Conservation (phyloP, 2,329 filamentous ascomycete genomes). For the Eurotiales sp. region DNA sequence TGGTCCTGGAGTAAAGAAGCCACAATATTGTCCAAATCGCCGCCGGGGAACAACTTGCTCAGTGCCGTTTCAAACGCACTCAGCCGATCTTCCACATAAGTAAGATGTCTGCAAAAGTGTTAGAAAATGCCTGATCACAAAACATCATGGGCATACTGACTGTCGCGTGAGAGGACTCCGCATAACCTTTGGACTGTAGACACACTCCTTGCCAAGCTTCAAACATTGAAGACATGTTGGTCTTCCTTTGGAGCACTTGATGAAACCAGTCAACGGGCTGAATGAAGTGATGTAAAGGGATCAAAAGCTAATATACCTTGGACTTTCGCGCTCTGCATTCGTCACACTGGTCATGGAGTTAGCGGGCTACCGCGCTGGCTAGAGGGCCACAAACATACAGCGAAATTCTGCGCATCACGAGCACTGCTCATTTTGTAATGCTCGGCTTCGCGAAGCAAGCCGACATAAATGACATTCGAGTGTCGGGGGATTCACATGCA, state of each 20-base stretch:
- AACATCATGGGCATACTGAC: conserved; percentile 24
- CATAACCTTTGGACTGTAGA: conserved; percentile 40
- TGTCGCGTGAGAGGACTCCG: conserved; percentile 41
- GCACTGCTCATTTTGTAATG: conserved; percentile 34
- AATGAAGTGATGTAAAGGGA: no score
- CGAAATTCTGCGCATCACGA: conserved; percentile 39
- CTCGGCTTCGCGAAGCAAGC: conserved; percentile 9
- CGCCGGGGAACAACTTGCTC: conserved; percentile 36
- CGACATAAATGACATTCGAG: conserved; percentile 1
- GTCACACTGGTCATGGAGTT: conserved; percentile 29
- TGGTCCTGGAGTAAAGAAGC: conserved; percentile 36
- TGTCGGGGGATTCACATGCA: background rate
- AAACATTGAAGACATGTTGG: conserved; percentile 37
- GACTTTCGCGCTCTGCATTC: conserved; percentile 39
- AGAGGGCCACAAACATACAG: conserved; percentile 26
- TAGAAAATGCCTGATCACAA: background rate
- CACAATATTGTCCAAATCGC: conserved; percentile 37
- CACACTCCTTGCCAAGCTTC: conserved; percentile 39
- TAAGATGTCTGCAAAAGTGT: conserved; percentile 29
- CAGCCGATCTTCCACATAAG: conserved; percentile 38
- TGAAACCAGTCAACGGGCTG: background rate
- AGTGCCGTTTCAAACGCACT: conserved; percentile 37
- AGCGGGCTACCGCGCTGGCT: background rate
- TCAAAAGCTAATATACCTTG: no score
- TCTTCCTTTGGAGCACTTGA: conserved; percentile 41